Percentiles rank a stretch among this genome's conserved stretches.
phyloP scores from a whole-genome alignment of 1,284 basidiomycete species.

The Pyrrhoderma noxium region DNA sequence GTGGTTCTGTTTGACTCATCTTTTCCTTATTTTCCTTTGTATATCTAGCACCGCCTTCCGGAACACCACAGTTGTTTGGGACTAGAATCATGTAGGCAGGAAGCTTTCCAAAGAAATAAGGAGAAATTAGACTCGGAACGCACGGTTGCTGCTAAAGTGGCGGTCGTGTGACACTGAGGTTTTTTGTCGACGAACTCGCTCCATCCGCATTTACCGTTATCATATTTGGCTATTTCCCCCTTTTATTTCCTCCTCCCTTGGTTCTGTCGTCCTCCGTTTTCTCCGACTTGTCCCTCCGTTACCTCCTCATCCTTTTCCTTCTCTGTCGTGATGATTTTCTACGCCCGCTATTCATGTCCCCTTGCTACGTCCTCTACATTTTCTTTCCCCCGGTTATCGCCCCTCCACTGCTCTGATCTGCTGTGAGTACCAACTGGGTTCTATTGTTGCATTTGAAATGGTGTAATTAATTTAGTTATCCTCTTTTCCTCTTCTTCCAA shows the following conservation, averaged over 20 bases:
- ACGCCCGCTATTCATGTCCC: too few species aligned
- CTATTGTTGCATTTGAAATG: too few species aligned
- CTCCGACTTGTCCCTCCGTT: constrained; percentile 13
- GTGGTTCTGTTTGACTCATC: constrained; percentile 18
- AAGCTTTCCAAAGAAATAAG: constrained; percentile 83
- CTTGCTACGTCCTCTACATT: not conserved
- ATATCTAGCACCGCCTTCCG: constrained; percentile 66
- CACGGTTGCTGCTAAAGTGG: constrained; percentile 80
- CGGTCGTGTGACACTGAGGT: constrained; percentile 50
- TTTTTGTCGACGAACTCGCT: too few species aligned
- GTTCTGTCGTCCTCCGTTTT: not conserved
- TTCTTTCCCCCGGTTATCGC: constrained; percentile 15
- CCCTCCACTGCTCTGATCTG: constrained; percentile 1
- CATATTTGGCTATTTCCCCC: too few species aligned
- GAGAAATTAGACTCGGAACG: constrained; percentile 77
- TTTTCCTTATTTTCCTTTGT: constrained; percentile 16
- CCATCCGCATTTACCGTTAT: constrained; percentile 12
- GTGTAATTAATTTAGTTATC: too few species aligned
- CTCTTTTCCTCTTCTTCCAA: too few species aligned
- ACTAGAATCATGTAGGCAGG: constrained; percentile 72
- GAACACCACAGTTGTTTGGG: constrained; percentile 77
- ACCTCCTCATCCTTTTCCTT: constrained; percentile 7
- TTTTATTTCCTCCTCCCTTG: not conserved
- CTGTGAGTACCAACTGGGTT: constrained; percentile 10
- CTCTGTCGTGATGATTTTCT: too few species aligned